These are phyloP conservation scores for Paracamarosporium sp. DNA, from an alignment of 2,329 filamentous ascomycete genomes.

Conservation along the genomic window DNA sequence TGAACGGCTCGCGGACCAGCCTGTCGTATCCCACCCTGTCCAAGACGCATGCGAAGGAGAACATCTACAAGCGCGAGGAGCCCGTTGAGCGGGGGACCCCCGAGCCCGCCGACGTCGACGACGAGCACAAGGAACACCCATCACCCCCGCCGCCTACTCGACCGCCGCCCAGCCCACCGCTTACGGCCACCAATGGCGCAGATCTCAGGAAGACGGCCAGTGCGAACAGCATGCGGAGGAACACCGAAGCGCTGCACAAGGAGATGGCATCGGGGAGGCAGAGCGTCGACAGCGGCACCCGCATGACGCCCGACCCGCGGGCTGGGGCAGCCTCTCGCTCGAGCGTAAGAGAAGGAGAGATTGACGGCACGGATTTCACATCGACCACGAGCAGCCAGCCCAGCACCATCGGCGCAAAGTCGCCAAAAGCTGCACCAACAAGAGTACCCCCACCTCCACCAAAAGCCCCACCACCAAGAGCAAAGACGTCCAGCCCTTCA, in stretches of 20 bases:
- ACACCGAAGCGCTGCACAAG: constrained; percentile 42
- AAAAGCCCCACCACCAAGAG: constrained; percentile 18
- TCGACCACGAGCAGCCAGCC: constrained; percentile 50
- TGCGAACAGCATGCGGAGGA: constrained; percentile 51
- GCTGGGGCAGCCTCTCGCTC: constrained; percentile 47
- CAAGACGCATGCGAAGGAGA: constrained; percentile 91
- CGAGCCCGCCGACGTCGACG: constrained; percentile 51
- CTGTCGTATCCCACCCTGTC: constrained; percentile 83
- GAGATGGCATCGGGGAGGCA: constrained; percentile 49
- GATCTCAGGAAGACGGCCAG: constrained; percentile 54
- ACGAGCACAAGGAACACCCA: constrained; percentile 33
- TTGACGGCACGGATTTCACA: constrained; percentile 51
- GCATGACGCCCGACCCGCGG: constrained; percentile 45
- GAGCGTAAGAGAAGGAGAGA: constrained; percentile 50
- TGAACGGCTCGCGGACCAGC: constrained; percentile 46
- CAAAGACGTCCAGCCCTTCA: constrained; percentile 34
- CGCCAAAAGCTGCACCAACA: constrained; percentile 17
- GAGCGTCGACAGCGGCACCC: constrained; percentile 50
- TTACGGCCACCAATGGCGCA: constrained; percentile 49
- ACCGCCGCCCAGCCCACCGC: constrained; percentile 56
- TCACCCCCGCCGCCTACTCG: constrained; percentile 36
- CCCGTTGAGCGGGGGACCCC: constrained; percentile 44
- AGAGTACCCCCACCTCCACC: constrained; percentile 16
- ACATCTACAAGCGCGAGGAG: constrained; percentile 66
- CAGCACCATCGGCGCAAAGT: constrained; percentile 45